Evolutionary conservation across 2,329 filamentous ascomycete species (phyloP), one percentile per base, ranked within the genome.

Genomic region (Furcasterigmium furcatum): DNA sequence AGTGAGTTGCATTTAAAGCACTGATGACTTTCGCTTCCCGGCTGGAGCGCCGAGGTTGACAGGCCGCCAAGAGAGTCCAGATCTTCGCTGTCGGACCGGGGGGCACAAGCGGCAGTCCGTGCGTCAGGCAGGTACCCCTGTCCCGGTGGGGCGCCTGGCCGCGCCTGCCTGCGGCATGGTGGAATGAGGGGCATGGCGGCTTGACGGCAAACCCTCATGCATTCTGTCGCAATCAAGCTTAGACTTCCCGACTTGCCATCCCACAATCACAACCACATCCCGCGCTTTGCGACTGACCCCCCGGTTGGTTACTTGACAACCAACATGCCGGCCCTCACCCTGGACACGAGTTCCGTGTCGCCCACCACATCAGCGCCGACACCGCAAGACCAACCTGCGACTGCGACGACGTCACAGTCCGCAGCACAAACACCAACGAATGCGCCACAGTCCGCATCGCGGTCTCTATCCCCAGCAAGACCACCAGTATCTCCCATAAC

Each of bases 401-500:
- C 25, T 36, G 36, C 20, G 7, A 16, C 20, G n/a, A 16, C 38
- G 9, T 20, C 40, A 10, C n/a, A 43, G 22, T 32, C 41, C 20
- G 35, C 46, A 43, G 32, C 41, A 41, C 29, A 44, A 18, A 20
- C 49, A 16, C 43, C 34, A 24, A 42, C 40, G 36, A 41, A 41
- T 16, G 34, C 47, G 48, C 41, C 46, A 21, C 18, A 34, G 38
- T 22, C 42, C 38, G 35, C 30, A 34, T 32, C 61, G 20, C 67
- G 67, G 35, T 60, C 69, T 30, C 61, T 68, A 27, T 76, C 75
- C 16, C 76, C 77, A 3, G 57, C 58, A 24, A 67, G 70, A 24
- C 77, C 77, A 19, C 71, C 76, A 44, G 66, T 80, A 51, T 79
- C 76, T 50, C 77, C 77, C 44, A 73, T 80, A 49, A 79, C 78